phyloP scores from a whole-genome alignment of 2,329 filamentous ascomycete genomes.

The Exophiala aquamarina region DNA sequence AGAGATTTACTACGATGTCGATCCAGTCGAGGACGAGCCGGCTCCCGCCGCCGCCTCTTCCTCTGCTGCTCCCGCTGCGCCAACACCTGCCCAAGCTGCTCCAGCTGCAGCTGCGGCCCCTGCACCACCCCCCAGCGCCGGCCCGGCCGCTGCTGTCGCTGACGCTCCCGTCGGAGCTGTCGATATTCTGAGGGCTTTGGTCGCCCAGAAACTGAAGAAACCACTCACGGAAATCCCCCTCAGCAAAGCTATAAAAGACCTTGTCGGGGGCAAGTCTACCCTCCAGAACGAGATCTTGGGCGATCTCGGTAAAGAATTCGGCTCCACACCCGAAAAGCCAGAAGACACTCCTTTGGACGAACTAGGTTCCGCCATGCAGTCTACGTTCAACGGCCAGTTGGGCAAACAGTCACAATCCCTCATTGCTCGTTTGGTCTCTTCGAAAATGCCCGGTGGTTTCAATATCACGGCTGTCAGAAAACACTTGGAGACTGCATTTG shows the following conservation, averaged over 20 bases:
- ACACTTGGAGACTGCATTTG: slow-evolving; percentile 93
- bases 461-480: slow-evolving; percentile 96
- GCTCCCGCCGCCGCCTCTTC: slow-evolving; percentile 51
- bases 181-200: slow-evolving; percentile 83
- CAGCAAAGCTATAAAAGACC: slow-evolving; percentile 96
- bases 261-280: slow-evolving; percentile 97
- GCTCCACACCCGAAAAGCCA: slow-evolving; percentile 95
- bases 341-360: slow-evolving; percentile 97
- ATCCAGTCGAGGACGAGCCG: slow-evolving; percentile 88
- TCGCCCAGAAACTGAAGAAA: slow-evolving; percentile 99
- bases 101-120: slow-evolving; percentile 55
- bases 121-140: slow-evolving; percentile 68
- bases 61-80: slow-evolving; percentile 40
- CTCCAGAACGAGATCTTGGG: slow-evolving; percentile 98
- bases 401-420: slow-evolving; percentile 95
- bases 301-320: slow-evolving; percentile 97
- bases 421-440: slow-evolving; percentile 91
- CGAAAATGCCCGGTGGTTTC: slow-evolving; percentile 99
- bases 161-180: slow-evolving; percentile 86
- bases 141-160: slow-evolving; percentile 81
- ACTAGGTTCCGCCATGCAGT: slow-evolving; percentile 90
- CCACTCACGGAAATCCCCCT: slow-evolving; percentile 81
- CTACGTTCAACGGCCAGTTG: slow-evolving; percentile 97
- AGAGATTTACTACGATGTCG: slow-evolving; percentile 99
- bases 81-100: slow-evolving; percentile 54